A percentile compares a stretch with the other conserved stretches of the same genome.
These are phyloP conservation scores for Camelina sativa DNA, from an alignment of 345 rosid genomes.

Conservation along the genomic window DNA sequence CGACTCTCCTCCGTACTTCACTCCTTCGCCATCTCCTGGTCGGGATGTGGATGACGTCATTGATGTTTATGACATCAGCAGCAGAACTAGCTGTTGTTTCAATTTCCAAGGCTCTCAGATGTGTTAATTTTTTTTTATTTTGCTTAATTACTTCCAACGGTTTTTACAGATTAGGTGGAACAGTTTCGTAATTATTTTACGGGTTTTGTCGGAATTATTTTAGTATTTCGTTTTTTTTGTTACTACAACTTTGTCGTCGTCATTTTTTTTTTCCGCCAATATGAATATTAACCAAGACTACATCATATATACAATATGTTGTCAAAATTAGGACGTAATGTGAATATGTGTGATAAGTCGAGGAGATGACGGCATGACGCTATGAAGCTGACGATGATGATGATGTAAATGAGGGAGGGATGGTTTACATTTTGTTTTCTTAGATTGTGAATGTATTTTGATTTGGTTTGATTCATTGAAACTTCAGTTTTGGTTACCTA, in stretches of 20 bases:
- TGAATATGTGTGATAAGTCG: background rate
- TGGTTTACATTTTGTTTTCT: background rate
- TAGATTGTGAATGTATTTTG: background rate
- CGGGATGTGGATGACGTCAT: slow-evolving; percentile 36
- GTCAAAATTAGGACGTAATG: background rate
- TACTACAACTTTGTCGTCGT: slow-evolving; percentile 5
- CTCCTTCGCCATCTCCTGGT: slow-evolving; percentile 47
- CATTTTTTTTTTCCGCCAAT: background rate
- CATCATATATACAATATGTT: background rate
- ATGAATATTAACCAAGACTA: background rate
- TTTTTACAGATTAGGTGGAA: slow-evolving; percentile 17
- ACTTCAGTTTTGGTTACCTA: background rate
- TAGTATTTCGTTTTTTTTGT: background rate
- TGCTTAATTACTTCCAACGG: background rate
- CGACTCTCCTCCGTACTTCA: slow-evolving; percentile 42
- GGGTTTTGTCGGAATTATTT: background rate
- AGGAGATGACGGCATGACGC: background rate
- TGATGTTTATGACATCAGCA: slow-evolving; percentile 27
- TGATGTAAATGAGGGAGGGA: background rate
- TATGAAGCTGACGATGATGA: too few species aligned
- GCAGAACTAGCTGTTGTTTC: slow-evolving; percentile 2
- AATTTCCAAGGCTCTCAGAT: slow-evolving; percentile 24
- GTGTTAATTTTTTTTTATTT: background rate
- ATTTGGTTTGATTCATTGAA: background rate
- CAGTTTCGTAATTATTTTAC: slow-evolving; percentile 1